Evolutionary conservation across 2,329 filamentous ascomycete genomes (phyloP), one percentile per base, ranked within the genome.

Genomic region (Rhynchosporium graminicola): DNA sequence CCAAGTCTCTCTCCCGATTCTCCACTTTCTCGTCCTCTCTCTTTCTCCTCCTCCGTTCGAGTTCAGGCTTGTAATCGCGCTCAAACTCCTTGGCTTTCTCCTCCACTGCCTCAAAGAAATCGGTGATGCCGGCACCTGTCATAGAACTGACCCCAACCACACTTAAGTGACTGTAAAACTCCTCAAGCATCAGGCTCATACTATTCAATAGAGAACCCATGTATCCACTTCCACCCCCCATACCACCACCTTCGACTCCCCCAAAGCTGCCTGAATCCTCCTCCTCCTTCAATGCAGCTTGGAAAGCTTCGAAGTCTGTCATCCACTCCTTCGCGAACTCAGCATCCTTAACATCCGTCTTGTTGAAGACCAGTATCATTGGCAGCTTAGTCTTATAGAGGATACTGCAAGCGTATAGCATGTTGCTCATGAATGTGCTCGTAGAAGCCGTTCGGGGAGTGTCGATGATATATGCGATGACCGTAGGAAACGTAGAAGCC

Each of bases 351-450:
- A 96, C 92, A 72, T 99, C 95, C 0, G 93, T 97, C 80, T 99
- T 99, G 82, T 99, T 99, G 82, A 99, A 98, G 10, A 99, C 95
- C 7, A 99, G 80, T 59, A 99, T 96, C 95, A 99, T 99, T 29
- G 95, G 95, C 0, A 99, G 82, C 75, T 96, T 97, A 1, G 94
- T 98, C 81, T 98, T 98, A 84, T 99, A 99, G 15, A 99, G 84
- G 67, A 99, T 99, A 64, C 91, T 96, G 82, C 95, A 98, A 28
- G 95, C 95, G 77, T 99, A 99, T 48, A 99, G 87, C 95, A 99
- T 99, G 78, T 99, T 99, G 75, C 91, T 96, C 95, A 99, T 99
- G 78, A 99, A 99, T 0, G 95, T 99, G 66, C 90, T 93, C 0
- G 95, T 98, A 45, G 92, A 96, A 42, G 90, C 87, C 13, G 93